Percentiles rank a stretch among this genome's conserved stretches.
Conservation (phyloP, 2,329 filamentous ascomycete genomes). For the Trichoderma sp. region DNA sequence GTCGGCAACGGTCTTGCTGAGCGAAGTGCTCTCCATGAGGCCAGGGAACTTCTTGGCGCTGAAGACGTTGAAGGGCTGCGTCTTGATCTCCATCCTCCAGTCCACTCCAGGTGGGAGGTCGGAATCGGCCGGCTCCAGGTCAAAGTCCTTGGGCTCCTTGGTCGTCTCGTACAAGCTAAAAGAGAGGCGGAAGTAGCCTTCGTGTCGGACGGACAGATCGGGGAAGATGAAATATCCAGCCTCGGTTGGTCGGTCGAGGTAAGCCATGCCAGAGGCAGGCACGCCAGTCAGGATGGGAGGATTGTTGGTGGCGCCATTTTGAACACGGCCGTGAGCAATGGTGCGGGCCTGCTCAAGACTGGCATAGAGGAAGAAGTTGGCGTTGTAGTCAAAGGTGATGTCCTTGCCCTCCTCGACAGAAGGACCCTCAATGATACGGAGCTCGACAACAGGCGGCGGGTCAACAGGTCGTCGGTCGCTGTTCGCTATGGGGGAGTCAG, state of each 20-base stretch:
- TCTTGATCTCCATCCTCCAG: slow-evolving; percentile 88
- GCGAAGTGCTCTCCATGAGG: slow-evolving; percentile 80
- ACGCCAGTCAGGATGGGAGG: slow-evolving; percentile 90
- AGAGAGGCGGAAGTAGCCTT: slow-evolving; percentile 86
- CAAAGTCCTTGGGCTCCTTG: slow-evolving; percentile 80
- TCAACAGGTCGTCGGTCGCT: slow-evolving; percentile 87
- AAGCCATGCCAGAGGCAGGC: slow-evolving; percentile 92
- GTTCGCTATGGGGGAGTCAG: slow-evolving; percentile 40
- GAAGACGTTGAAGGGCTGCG: slow-evolving; percentile 81
- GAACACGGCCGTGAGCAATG: slow-evolving; percentile 78
- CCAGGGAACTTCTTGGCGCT: slow-evolving; percentile 99
- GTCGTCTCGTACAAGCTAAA: slow-evolving; percentile 95
- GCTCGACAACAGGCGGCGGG: slow-evolving; percentile 89
- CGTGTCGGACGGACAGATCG: slow-evolving; percentile 91
- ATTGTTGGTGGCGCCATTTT: slow-evolving; percentile 65
- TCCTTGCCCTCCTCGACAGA: slow-evolving; percentile 64
- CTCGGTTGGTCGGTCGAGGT: slow-evolving; percentile 80
- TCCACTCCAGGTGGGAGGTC: slow-evolving; percentile 64
- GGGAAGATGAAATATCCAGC: slow-evolving; percentile 97
- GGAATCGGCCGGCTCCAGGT: slow-evolving; percentile 53
- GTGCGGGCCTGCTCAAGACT: slow-evolving; percentile 84
- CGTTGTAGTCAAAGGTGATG: slow-evolving; percentile 88
- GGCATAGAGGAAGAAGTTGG: slow-evolving; percentile 96
- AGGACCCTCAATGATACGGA: slow-evolving; percentile 78
- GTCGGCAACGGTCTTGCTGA: slow-evolving; percentile 90